Base-by-base conservation (phyloP, 805 yeast genomes). In the Saccharomycopsis selenospora region DNA sequence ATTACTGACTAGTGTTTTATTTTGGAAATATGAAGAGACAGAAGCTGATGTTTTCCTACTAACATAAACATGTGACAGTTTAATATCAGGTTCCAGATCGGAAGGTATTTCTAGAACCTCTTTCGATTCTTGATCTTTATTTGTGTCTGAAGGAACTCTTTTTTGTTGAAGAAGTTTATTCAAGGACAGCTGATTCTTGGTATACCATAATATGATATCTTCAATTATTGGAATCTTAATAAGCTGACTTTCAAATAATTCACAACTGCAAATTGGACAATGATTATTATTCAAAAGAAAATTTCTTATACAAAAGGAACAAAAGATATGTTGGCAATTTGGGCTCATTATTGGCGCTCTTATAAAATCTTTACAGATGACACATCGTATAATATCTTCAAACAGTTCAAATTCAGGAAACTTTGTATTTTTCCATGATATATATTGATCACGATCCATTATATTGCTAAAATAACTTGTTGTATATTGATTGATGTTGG, bases 281-380 rank as follows among this genome's bases (percentile, higher is more conserved):
- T 36, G 33, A 36, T 41, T 30, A 18, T 38, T 10, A 6, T 26
- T 22, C 10, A 42, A 36, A 18, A 50, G 25, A 27, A 22, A 36
- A 14, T 40, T 46, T 11, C 53, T 25, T 7, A 50, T 50, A 40
- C 53, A 50, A 33, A 50, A 47, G 8, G 50, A 46, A 25, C 53
- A 50, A 22, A 51, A 50, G 18, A 29, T 38, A 25, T 50, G 53
- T 4, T 25, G 41, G 29, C 53, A 50, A 10, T 3, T 6, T 10
- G 28, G 13, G 26, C 42, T 25, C n/a, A 50, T 28, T 27, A 50
- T 47, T 7, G 53, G 53, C 20, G 45, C 48, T 5, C 14, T 22
- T 27, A 26, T 41, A 13, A 11, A 23, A 10, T 46, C 50, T 42
- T 50, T 50, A 28, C 53, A 50, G 25, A 50, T 46, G 8, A 29